These are phyloP conservation scores for Huntiella abstrusa DNA, from an alignment of 2,329 filamentous ascomycete genomes.

Conservation along the genomic window DNA sequence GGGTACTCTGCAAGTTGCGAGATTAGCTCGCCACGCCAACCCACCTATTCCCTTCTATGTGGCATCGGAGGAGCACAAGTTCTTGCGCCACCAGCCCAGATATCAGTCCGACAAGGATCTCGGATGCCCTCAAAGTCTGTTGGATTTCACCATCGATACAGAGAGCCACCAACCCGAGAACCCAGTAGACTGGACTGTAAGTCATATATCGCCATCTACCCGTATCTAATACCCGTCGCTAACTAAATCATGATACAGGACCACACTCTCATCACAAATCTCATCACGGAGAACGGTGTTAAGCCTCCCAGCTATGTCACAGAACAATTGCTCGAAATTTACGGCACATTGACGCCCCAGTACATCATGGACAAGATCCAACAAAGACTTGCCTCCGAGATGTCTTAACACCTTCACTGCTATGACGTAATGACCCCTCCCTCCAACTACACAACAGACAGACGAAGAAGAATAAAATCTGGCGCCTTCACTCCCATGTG, in stretches of 20 bases:
- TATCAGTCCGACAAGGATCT: constrained; percentile 51
- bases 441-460: too few relatives aligned
- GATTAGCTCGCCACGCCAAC: constrained; percentile 49
- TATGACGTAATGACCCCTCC: too few relatives aligned
- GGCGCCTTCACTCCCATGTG: too few relatives aligned
- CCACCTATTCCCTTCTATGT: constrained; percentile 60
- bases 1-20: constrained; percentile 70
- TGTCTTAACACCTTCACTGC: neutral
- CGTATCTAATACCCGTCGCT: constrained; percentile 12
- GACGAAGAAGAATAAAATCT: too few relatives aligned
- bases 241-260: constrained; percentile 13
- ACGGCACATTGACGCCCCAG: constrained; percentile 21
- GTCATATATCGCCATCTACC: constrained; percentile 14
- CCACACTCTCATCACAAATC: constrained; percentile 39
- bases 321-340: constrained; percentile 50
- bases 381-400: constrained; percentile 7
- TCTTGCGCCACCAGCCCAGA: constrained; percentile 58
- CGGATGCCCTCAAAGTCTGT: constrained; percentile 56
- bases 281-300: constrained; percentile 60
- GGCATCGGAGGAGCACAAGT: constrained; percentile 91
- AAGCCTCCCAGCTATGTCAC: constrained; percentile 51
- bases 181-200: constrained; percentile 52
- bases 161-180: constrained; percentile 27
- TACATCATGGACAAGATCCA: constrained; percentile 12
- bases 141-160: constrained; percentile 47